A percentile compares a stretch with the other conserved stretches of the same genome.
Conservation (phyloP, 305 asterid genomes). For the Solanum aculeatissimum region DNA sequence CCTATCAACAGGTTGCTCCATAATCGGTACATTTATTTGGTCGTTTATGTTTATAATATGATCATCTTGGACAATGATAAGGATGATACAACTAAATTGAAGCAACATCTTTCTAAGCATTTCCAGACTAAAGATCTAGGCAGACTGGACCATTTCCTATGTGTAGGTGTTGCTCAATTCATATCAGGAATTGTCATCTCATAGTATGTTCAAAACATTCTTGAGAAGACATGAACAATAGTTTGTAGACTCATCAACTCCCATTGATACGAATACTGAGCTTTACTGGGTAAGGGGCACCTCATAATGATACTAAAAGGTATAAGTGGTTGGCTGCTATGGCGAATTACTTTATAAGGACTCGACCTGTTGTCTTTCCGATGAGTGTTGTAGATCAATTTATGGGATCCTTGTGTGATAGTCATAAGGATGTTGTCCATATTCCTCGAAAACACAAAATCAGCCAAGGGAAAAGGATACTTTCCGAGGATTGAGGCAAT, state of each 20-base stretch:
- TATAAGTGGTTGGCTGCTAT: not conserved
- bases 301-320: not conserved
- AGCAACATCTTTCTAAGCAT: no score
- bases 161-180: not conserved
- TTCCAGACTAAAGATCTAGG: no score
- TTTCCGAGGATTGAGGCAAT: not conserved
- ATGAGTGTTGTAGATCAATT: not conserved
- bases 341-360: not conserved
- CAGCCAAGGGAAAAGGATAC: not conserved
- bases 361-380: not conserved
- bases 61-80: no score
- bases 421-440: not conserved
- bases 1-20: not conserved
- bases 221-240: not conserved
- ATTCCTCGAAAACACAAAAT: not conserved
- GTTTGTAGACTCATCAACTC: not conserved
- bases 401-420: not conserved
- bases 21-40: not conserved
- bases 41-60: not conserved
- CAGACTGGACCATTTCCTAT: not conserved
- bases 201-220: not conserved
- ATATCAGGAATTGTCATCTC: not conserved
- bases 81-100: no score
- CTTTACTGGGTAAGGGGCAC: not conserved
- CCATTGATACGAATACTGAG: not conserved